Percentiles rank a stretch among this genome's conserved stretches.
These are phyloP conservation scores for Leptographium galeiforme DNA, from an alignment of 2,329 filamentous ascomycete species.

Conservation along the genomic window DNA sequence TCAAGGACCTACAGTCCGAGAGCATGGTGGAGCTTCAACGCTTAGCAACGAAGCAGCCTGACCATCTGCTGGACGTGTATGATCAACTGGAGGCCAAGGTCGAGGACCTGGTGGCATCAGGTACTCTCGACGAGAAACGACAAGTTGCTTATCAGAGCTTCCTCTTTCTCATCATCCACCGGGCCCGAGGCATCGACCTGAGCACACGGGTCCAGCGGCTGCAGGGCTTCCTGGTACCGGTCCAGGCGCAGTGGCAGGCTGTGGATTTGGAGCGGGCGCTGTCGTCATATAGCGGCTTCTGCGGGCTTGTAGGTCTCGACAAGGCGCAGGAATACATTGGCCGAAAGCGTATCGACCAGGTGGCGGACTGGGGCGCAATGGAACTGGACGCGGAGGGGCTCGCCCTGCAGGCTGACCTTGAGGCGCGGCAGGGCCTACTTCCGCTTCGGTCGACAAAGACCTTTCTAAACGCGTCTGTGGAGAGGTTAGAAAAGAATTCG, in stretches of 20 bases:
- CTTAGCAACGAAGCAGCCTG: conserved; percentile 78
- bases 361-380: conserved; percentile 71
- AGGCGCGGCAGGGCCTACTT: conserved; percentile 60
- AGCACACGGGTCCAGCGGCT: conserved; percentile 59
- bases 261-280: conserved; percentile 54
- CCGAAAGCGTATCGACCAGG: conserved; percentile 51
- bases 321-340: conserved; percentile 71
- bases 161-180: conserved; percentile 87
- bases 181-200: conserved; percentile 61
- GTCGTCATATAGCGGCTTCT: conserved; percentile 68
- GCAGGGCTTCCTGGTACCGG: conserved; percentile 65
- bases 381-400: conserved; percentile 68
- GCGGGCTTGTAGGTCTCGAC: conserved; percentile 62
- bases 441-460: conserved; percentile 82
- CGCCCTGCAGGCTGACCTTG: conserved; percentile 63
- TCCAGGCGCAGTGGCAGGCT: conserved; percentile 68
- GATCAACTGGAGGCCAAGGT: conserved; percentile 75
- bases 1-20: conserved; percentile 76
- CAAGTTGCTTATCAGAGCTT: conserved; percentile 81
- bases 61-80: conserved; percentile 79
- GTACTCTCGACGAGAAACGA: conserved; percentile 66
- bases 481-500: conserved; percentile 66
- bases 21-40: conserved; percentile 80
- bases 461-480: conserved; percentile 82
- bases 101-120: conserved; percentile 61